These are phyloP conservation scores for Biscogniauxia mediterranea DNA, from an alignment of 2,329 filamentous ascomycete species.

Conservation along the genomic window DNA sequence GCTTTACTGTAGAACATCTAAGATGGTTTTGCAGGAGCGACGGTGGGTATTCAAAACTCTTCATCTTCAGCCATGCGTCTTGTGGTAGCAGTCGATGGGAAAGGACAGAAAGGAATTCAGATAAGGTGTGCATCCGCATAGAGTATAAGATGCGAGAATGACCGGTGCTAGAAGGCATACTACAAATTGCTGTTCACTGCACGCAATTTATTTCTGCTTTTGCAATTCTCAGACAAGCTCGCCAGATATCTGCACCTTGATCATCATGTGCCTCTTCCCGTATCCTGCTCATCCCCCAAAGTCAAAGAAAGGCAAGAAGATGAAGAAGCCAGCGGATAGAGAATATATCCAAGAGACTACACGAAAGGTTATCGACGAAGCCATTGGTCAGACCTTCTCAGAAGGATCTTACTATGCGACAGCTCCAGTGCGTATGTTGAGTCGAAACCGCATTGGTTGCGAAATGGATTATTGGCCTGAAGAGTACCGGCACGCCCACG, in stretches of 20 bases:
- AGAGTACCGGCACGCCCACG: constrained; percentile 17
- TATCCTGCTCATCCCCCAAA: constrained; percentile 8
- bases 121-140: background rate
- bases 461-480: constrained; percentile 5
- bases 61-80: background rate
- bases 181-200: background rate
- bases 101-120: background rate
- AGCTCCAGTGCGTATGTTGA: background rate
- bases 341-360: constrained; percentile 2
- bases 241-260: background rate
- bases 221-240: constrained; percentile 4
- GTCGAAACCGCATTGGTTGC: background rate
- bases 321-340: constrained; percentile 2
- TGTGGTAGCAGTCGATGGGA: background rate
- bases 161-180: background rate
- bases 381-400: constrained; percentile 1
- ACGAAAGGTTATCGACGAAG: constrained; percentile 5
- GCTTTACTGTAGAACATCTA: background rate
- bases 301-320: constrained; percentile 6
- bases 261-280: constrained; percentile 19
- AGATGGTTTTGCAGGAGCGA: background rate
- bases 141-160: background rate
- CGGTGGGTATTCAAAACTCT: background rate
- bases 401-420: background rate
- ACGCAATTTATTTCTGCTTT: background rate